Percentiles rank a stretch among this genome's conserved stretches.
Evolutionary conservation across 2,329 filamentous ascomycete genomes (phyloP).

Genomic region (Fusarium falciforme): DNA sequence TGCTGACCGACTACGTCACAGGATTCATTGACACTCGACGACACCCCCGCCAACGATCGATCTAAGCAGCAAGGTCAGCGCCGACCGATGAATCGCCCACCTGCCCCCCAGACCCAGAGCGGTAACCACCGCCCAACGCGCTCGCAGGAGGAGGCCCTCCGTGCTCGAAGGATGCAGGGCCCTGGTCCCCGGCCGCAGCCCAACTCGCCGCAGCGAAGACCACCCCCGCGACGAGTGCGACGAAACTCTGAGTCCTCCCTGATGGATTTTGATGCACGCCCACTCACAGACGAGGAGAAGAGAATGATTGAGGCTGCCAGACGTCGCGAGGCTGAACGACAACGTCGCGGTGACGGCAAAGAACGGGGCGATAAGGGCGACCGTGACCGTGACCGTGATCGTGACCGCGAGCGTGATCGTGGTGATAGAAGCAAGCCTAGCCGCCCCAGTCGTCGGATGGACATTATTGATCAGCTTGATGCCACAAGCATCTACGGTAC

Average conservation of each 20-base stretch:
- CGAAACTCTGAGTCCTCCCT: conserved; percentile 86
- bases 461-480: conserved; percentile 96
- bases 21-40: conserved; percentile 76
- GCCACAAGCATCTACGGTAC: conserved; percentile 96
- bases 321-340: conserved; percentile 43
- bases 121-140: conserved; percentile 68
- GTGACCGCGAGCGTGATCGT: conserved; percentile 29
- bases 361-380: conserved; percentile 37
- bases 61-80: conserved; percentile 55
- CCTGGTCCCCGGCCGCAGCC: conserved; percentile 50
- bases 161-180: conserved; percentile 57
- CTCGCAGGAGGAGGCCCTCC: conserved; percentile 74
- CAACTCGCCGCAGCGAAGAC: conserved; percentile 49
- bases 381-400: conserved; percentile 53
- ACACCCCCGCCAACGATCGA: conserved; percentile 58
- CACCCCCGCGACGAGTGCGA: conserved; percentile 60
- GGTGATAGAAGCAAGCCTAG: conserved; percentile 63
- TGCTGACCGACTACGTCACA: conserved; percentile 49
- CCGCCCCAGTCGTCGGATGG: conserved; percentile 68
- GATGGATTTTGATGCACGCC: conserved; percentile 67
- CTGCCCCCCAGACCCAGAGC: conserved; percentile 39
- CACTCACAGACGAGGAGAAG: conserved; percentile 66
- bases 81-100: conserved; percentile 47
- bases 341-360: conserved; percentile 39
- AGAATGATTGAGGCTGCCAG: conserved; percentile 51